These are phyloP conservation scores for Metschnikowia corniflorae DNA, from an alignment of 805 yeast species.

Conservation along the genomic window DNA sequence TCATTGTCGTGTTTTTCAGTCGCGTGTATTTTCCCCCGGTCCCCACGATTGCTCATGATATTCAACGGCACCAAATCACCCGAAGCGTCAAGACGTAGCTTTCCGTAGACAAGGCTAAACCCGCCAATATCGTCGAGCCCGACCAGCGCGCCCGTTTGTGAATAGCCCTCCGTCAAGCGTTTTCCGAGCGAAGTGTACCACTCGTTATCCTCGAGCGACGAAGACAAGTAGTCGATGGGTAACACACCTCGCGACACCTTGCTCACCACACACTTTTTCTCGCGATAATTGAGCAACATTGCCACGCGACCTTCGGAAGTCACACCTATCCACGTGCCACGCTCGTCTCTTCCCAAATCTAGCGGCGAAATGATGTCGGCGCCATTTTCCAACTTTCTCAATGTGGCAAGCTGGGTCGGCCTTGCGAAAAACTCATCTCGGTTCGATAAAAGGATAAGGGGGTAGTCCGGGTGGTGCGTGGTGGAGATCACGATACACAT, in stretches of 20 bases:
- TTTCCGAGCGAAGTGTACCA: slow-evolving; percentile 42
- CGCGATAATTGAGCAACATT: slow-evolving; percentile 72
- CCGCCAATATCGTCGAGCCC: slow-evolving; percentile 49
- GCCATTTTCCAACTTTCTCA: slow-evolving; percentile 30
- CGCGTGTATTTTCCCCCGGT: slow-evolving; percentile 31
- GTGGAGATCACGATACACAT: slow-evolving; percentile 84
- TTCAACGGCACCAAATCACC: slow-evolving; percentile 34
- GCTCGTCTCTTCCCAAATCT: slow-evolving; percentile 68
- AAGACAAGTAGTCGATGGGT: slow-evolving; percentile 43
- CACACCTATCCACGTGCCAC: slow-evolving; percentile 92
- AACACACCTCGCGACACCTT: slow-evolving; percentile 52
- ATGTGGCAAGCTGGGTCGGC: slow-evolving; percentile 58
- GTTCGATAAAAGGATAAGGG: slow-evolving; percentile 74
- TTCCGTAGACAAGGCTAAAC: slow-evolving; percentile 58
- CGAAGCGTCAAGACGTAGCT: slow-evolving; percentile 26
- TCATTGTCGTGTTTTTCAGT: slow-evolving; percentile 6
- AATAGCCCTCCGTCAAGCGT: slow-evolving; percentile 21
- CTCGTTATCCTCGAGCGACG: slow-evolving; percentile 29
- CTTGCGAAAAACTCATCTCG: slow-evolving; percentile 82
- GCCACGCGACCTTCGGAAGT: slow-evolving; percentile 57
- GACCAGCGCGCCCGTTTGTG: slow-evolving; percentile 11
- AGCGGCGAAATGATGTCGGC: slow-evolving; percentile 56
- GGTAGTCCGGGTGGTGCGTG: slow-evolving; percentile 65
- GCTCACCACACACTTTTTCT: slow-evolving; percentile 29
- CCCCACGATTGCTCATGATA: slow-evolving; percentile 51